Conservation (phyloP, 2,329 filamentous ascomycete species). For the Phialemoniopsis sp. region DNA sequence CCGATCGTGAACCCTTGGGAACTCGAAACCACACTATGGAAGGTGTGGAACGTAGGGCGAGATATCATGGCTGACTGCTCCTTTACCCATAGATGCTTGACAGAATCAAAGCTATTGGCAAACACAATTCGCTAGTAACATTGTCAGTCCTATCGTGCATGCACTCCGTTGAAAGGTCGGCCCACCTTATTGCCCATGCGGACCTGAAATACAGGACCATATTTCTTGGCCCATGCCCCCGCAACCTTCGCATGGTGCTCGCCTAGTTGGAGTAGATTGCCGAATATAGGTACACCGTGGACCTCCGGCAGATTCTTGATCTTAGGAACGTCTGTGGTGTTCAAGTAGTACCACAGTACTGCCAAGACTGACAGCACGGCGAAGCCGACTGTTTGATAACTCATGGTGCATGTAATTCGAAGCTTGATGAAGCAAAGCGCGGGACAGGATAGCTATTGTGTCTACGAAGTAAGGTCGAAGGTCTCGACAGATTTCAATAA, state of each 20-base stretch:
- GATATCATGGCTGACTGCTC: constrained; percentile 47
- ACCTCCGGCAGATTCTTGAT: constrained; percentile 60
- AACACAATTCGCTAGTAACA: constrained; percentile 54
- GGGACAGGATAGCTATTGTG: too few relatives aligned
- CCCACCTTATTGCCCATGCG: constrained; percentile 63
- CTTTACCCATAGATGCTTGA: constrained; percentile 49
- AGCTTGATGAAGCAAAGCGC: too few relatives aligned
- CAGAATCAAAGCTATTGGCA: constrained; percentile 46
- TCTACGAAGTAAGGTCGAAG: too few relatives aligned
- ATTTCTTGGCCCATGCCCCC: constrained; percentile 54
- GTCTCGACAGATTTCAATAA: too few relatives aligned
- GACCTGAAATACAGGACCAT: constrained; percentile 62
- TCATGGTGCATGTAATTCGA: too few relatives aligned
- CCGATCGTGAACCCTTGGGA: constrained; percentile 66
- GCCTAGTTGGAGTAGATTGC: constrained; percentile 58
- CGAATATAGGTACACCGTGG: constrained; percentile 58
- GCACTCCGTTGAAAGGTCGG: too few relatives aligned
- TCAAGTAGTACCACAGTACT: too few relatives aligned
- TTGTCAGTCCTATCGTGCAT: constrained; percentile 43
- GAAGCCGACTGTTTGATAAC: too few relatives aligned
- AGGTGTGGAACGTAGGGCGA: constrained; percentile 54
- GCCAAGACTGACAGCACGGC: too few relatives aligned
- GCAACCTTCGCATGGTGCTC: constrained; percentile 51
- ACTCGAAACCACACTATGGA: constrained; percentile 57
- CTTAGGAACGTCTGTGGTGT: constrained; percentile 50